Percentiles rank a stretch among this genome's conserved stretches.
Conservation (phyloP, 2,329 filamentous ascomycete genomes). For the Colletotrichum gloeosporioides region DNA sequence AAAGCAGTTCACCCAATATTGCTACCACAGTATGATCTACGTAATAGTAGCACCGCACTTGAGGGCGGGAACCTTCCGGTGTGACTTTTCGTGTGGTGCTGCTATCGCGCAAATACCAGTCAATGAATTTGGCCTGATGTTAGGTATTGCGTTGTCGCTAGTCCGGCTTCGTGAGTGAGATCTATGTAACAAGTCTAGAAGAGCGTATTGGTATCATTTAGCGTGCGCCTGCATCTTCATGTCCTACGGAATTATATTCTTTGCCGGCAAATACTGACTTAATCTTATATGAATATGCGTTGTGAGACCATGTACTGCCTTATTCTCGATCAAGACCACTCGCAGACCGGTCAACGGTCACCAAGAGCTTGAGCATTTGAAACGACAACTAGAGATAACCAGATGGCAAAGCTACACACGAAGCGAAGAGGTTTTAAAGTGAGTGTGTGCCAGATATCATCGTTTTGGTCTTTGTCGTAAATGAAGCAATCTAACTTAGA, state of each 20-base stretch:
- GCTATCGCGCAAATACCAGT: neutral
- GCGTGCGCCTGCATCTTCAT: accelerated
- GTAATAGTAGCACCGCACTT: accelerated
- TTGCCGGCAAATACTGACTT: no score
- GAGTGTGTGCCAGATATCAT: accelerated
- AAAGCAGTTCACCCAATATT: neutral
- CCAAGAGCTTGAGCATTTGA: neutral
- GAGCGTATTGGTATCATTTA: neutral
- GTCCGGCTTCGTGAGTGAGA: accelerated
- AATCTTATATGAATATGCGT: neutral
- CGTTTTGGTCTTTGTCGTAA: accelerated
- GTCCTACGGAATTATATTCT: neutral
- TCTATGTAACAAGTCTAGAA: neutral
- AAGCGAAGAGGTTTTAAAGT: no score
- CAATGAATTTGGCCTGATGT: neutral
- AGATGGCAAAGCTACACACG: no score
- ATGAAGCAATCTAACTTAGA: neutral
- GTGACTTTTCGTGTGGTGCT: no score
- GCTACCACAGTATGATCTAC: neutral
- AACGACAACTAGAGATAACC: neutral
- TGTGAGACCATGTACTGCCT: accelerated
- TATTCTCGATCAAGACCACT: neutral
- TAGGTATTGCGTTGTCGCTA: neutral
- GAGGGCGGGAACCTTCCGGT: no score
- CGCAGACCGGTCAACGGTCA: neutral